Percentiles rank a stretch among this genome's conserved stretches.
Evolutionary conservation across 2,329 filamentous ascomycete genomes (phyloP).

Genomic region (Beauveria caledonica): DNA sequence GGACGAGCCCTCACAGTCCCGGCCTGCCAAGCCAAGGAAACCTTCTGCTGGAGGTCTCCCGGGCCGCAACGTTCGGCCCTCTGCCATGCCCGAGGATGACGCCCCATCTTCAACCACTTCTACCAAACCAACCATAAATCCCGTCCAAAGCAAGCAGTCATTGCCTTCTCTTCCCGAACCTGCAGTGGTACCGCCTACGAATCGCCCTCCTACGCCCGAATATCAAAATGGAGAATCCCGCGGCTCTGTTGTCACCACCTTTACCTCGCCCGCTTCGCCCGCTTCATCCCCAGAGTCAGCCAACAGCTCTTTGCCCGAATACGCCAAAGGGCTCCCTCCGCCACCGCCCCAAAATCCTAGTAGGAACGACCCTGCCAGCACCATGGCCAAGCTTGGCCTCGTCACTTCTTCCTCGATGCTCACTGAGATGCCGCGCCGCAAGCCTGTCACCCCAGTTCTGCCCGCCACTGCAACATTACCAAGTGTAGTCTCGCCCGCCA

Average conservation of each 20-base stretch:
- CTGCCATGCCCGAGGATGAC: background rate
- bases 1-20: constrained; percentile 13
- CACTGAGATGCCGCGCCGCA: constrained; percentile 8
- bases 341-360: background rate
- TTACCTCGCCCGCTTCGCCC: constrained; percentile 37
- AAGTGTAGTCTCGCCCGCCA: background rate
- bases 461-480: background rate
- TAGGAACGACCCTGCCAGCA: background rate
- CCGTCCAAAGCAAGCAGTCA: background rate
- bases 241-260: constrained; percentile 26
- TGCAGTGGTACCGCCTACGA: constrained; percentile 11
- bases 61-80: constrained; percentile 22
- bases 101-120: background rate
- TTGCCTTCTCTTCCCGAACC: background rate
- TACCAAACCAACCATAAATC: constrained; percentile 6
- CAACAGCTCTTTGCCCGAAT: constrained; percentile 9
- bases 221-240: constrained; percentile 37
- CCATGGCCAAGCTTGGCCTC: background rate
- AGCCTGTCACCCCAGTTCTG: background rate
- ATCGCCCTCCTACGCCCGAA: constrained; percentile 41
- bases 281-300: constrained; percentile 34
- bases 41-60: constrained; percentile 18
- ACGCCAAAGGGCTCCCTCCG: constrained; percentile 15
- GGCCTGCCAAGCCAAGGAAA: constrained; percentile 6
- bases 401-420: background rate